These are phyloP conservation scores for Phytopythium litorale DNA, from an alignment of 352 stramenopile genomes.

Conservation along the genomic window DNA sequence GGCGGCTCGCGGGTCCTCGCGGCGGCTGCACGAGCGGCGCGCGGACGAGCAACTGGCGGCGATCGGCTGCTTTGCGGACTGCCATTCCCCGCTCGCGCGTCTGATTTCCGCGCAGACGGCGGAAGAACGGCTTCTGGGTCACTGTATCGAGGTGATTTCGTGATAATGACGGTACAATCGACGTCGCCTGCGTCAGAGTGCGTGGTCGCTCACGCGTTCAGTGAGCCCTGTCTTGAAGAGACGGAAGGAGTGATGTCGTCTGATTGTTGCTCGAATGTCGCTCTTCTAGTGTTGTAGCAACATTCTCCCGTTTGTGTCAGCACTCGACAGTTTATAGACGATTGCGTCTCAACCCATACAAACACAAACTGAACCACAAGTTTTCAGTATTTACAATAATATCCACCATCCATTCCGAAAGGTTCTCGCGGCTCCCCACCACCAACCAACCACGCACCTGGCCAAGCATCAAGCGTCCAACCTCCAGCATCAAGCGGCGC, in stretches of 20 bases:
- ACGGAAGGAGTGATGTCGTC: neutral
- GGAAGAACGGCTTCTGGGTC: neutral
- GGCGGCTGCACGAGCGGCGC: neutral
- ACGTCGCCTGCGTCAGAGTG: neutral
- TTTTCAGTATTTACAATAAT: too few species aligned
- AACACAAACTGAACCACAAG: too few species aligned
- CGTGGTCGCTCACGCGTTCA: neutral
- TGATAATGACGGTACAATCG: neutral
- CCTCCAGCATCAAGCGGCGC: neutral
- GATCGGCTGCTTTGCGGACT: too few species aligned
- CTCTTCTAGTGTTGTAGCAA: too few species aligned
- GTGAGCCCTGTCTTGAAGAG: neutral
- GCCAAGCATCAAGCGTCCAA: too few species aligned
- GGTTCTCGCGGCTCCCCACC: neutral
- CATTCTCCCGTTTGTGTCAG: too few species aligned
- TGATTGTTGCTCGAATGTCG: too few species aligned
- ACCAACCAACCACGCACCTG: neutral
- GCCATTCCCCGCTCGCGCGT: too few species aligned
- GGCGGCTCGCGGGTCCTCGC: neutral
- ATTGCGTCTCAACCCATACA: too few species aligned
- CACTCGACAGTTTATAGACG: too few species aligned
- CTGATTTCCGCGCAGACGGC: slow-evolving; percentile 1
- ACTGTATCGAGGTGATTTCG: neutral
- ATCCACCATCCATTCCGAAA: too few species aligned
- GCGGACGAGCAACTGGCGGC: too few species aligned